These are phyloP conservation scores for Henningerozyma blattae DNA, from an alignment of 805 yeast genomes.

Conservation along the genomic window DNA sequence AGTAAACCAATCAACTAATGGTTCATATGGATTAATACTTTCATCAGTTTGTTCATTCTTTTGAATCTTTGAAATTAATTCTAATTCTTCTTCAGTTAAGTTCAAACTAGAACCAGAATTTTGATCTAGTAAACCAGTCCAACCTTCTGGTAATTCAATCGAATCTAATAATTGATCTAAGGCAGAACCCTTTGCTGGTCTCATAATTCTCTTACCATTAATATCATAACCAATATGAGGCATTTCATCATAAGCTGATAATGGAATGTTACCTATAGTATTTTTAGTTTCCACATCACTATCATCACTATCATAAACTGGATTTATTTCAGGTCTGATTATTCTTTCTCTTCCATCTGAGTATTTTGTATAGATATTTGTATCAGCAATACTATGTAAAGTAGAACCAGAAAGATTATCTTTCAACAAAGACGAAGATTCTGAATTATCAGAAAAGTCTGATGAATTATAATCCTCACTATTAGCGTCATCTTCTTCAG, in stretches of 20 bases:
- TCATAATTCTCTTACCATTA: conserved; percentile 95
- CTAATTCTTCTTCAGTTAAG: conserved; percentile 76
- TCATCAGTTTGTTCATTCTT: conserved; percentile 76
- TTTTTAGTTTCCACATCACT: conserved; percentile 71
- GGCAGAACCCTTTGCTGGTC: conserved; percentile 96
- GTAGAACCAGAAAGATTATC: conserved; percentile 44
- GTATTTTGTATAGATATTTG: conserved; percentile 36
- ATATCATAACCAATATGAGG: conserved; percentile 96
- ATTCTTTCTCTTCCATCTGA: conserved; percentile 76
- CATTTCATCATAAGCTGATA: conserved; percentile 89
- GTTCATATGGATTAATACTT: conserved; percentile 76
- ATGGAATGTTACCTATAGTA: conserved; percentile 88
- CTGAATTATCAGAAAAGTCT: conserved; percentile 24
- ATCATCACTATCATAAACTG: conserved; percentile 91
- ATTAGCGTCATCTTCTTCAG: conserved; percentile 27
- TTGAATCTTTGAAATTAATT: conserved; percentile 76
- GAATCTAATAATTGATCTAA: conserved; percentile 79
- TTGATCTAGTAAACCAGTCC: conserved; percentile 94
- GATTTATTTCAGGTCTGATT: conserved; percentile 81
- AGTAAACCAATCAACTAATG: conserved; percentile 92
- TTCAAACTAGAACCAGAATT: conserved; percentile 79
- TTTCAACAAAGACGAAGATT: conserved; percentile 36
- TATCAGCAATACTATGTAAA: conserved; percentile 37
- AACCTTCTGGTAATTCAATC: conserved; percentile 93
- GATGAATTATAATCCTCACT: conserved; percentile 18